These are phyloP conservation scores for Ophiostoma triangulosporum DNA, from an alignment of 2,329 filamentous ascomycete species.

Conservation along the genomic window DNA sequence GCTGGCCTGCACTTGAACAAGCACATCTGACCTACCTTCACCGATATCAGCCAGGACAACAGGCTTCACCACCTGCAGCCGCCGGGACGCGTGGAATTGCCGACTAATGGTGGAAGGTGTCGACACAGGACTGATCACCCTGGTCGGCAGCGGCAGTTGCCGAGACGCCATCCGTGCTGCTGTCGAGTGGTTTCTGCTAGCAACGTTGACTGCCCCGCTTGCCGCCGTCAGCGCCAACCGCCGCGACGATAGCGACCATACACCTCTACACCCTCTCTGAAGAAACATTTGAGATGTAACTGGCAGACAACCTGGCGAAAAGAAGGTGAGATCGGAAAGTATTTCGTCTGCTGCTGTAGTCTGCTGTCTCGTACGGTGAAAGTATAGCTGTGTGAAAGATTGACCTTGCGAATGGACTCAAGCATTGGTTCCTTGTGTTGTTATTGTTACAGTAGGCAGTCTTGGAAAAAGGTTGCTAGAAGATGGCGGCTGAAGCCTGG, in stretches of 20 bases:
- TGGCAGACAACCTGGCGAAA: not conserved
- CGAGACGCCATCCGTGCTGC: not conserved
- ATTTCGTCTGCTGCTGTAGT: not conserved
- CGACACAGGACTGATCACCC: not conserved
- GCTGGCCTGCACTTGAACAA: not conserved
- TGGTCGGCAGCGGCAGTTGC: not conserved
- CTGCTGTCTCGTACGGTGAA: not conserved
- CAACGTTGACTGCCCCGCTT: not conserved
- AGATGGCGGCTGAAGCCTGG: not conserved
- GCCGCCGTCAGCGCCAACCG: not conserved
- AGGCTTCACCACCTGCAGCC: slow-evolving; percentile 52
- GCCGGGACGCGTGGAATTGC: slow-evolving; percentile 38
- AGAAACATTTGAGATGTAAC: slow-evolving; percentile 35
- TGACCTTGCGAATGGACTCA: not conserved
- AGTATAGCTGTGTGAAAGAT: not conserved
- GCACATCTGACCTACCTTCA: slow-evolving; percentile 47
- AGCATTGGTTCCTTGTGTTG: not conserved
- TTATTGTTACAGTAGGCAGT: too few species aligned
- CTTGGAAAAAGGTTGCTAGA: not conserved
- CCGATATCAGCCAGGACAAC: slow-evolving; percentile 77
- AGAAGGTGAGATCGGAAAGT: not conserved
- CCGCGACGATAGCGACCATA: slow-evolving; percentile 27
- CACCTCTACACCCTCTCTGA: slow-evolving; percentile 33
- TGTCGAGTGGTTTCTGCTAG: not conserved
- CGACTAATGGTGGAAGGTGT: slow-evolving; percentile 15